phyloP scores from a whole-genome alignment of 2,329 filamentous ascomycete genomes.

The Fusarium sp. region DNA sequence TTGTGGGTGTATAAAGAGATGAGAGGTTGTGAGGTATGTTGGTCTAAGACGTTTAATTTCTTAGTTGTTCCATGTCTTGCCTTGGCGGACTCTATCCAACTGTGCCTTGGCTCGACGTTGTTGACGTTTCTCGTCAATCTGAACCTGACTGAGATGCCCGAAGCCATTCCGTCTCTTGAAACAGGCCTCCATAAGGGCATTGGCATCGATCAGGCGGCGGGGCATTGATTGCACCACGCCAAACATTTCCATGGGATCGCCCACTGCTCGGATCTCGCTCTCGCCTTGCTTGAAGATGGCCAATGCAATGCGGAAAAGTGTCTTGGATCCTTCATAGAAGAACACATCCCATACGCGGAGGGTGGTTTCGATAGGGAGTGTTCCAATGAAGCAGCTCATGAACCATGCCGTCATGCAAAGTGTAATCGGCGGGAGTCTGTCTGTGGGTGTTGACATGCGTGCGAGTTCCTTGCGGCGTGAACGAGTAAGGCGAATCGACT shows the following conservation, averaged over 20 bases:
- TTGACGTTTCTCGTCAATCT: constrained; percentile 79
- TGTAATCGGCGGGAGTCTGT: constrained; percentile 85
- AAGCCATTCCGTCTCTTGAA: constrained; percentile 85
- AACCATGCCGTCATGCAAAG: constrained; percentile 97
- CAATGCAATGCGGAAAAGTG: constrained; percentile 89
- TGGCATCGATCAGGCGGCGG: constrained; percentile 82
- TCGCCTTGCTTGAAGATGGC: constrained; percentile 93
- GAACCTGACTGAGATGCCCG: constrained; percentile 82
- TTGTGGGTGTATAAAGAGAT: constrained; percentile 9
- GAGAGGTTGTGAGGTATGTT: constrained; percentile 1
- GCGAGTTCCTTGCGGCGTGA: constrained; percentile 54
- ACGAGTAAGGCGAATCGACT: constrained; percentile 52
- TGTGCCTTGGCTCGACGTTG: constrained; percentile 71
- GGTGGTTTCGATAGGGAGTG: constrained; percentile 89
- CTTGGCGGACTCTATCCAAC: constrained; percentile 52
- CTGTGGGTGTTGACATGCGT: constrained; percentile 53
- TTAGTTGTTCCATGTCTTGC: constrained; percentile 46
- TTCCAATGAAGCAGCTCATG: constrained; percentile 96
- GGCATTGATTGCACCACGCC: constrained; percentile 92
- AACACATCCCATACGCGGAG: constrained; percentile 95
- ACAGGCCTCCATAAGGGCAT: constrained; percentile 82
- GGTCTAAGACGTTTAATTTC: constrained; percentile 14
- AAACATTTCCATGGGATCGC: constrained; percentile 94
- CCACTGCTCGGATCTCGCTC: constrained; percentile 79
- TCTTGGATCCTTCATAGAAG: constrained; percentile 95